Percentiles rank a stretch among this genome's conserved stretches.
These are phyloP conservation scores for Rhododendron kiyosumense DNA, from an alignment of 148 eudicot genomes.

Conservation along the genomic window DNA sequence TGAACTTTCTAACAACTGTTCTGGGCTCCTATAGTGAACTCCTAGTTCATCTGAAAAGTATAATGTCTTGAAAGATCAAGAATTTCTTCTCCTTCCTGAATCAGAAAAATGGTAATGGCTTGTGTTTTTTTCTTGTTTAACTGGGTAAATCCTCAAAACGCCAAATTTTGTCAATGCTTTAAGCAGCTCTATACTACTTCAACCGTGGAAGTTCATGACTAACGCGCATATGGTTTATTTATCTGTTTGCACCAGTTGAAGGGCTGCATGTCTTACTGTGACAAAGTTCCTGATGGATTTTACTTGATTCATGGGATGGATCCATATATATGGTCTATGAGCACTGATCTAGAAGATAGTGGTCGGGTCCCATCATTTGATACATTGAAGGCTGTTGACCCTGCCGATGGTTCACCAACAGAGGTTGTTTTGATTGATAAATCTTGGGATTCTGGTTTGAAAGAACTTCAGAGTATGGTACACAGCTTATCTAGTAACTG, in stretches of 20 bases:
- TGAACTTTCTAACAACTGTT: background rate
- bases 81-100: background rate
- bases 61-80: background rate
- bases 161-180: background rate
- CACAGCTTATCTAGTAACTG: conserved; percentile 31
- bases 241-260: conserved; percentile 41
- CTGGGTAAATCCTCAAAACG: background rate
- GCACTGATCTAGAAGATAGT: conserved; percentile 53
- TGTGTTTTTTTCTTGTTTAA: conserved; percentile 1
- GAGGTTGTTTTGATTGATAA: conserved; percentile 52
- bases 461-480: conserved; percentile 41
- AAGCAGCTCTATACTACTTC: background rate
- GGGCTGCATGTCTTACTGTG: conserved; percentile 65
- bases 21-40: background rate
- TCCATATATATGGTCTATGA: conserved; percentile 68
- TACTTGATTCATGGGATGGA: conserved; percentile 67
- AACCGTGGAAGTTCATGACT: background rate
- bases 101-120: background rate
- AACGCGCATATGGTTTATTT: background rate
- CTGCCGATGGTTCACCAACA: conserved; percentile 34
- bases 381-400: conserved; percentile 44
- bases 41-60: background rate
- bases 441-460: conserved; percentile 50
- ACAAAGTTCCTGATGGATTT: conserved; percentile 71
- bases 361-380: conserved; percentile 67